These are phyloP conservation scores for Ceratocystis albifundus DNA, from an alignment of 2,329 filamentous ascomycete genomes.

Conservation along the genomic window DNA sequence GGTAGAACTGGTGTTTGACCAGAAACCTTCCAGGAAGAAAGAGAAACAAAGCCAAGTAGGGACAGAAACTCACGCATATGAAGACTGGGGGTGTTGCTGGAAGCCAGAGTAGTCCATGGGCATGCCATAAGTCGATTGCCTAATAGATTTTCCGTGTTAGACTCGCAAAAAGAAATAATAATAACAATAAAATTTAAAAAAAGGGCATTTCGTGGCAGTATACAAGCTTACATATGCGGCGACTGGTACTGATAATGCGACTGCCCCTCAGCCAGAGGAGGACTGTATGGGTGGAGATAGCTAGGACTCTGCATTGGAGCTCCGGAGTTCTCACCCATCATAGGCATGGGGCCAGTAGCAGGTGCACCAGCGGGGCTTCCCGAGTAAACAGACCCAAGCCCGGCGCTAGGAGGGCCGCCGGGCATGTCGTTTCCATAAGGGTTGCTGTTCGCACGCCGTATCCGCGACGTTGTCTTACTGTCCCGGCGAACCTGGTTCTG, in stretches of 20 bases:
- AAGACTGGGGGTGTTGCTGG: constrained; percentile 32
- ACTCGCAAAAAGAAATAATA: background rate
- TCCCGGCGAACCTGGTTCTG: constrained; percentile 48
- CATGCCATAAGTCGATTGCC: constrained; percentile 18
- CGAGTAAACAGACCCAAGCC: constrained; percentile 18
- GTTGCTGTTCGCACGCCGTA: constrained; percentile 41
- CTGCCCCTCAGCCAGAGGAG: constrained; percentile 38
- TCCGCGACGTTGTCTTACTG: constrained; percentile 42
- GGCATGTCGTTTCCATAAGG: constrained; percentile 35
- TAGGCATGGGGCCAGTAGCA: constrained; percentile 39
- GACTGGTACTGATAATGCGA: constrained; percentile 21
- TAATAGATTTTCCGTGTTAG: constrained; percentile 1
- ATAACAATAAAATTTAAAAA: constrained; percentile 22
- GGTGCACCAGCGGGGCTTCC: constrained; percentile 31
- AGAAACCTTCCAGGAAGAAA: background rate
- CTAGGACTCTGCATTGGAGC: constrained; percentile 34
- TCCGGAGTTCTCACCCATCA: constrained; percentile 39
- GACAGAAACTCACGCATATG: constrained; percentile 35
- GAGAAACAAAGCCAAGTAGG: background rate
- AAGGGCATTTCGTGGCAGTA: background rate
- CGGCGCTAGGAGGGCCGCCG: constrained; percentile 34
- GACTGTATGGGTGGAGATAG: constrained; percentile 42
- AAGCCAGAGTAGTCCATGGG: constrained; percentile 25
- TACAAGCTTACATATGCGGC: constrained; percentile 15
- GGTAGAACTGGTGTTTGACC: background rate